These are phyloP conservation scores for Neofusicoccum parvum DNA, from an alignment of 2,329 filamentous ascomycete genomes.

Conservation along the genomic window DNA sequence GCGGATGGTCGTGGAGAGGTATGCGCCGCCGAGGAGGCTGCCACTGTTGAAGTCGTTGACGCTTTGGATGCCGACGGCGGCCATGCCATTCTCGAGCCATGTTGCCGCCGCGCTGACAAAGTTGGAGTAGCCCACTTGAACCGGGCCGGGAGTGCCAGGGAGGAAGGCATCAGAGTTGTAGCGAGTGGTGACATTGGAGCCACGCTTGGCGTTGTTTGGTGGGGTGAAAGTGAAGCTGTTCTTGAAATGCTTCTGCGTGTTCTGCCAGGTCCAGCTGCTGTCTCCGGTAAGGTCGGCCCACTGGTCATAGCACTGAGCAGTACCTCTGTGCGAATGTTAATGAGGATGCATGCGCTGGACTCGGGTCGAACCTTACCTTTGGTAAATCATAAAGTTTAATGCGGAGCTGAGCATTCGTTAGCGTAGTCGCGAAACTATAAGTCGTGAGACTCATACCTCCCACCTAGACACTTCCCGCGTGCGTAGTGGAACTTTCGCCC, in stretches of 20 bases:
- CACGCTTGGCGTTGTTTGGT: constrained; percentile 30
- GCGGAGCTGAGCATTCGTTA: constrained; percentile 25
- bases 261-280: constrained; percentile 33
- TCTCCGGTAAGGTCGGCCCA: constrained; percentile 38
- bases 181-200: constrained; percentile 26
- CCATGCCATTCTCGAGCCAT: constrained; percentile 30
- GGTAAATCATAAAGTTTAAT: constrained; percentile 32
- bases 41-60: constrained; percentile 31
- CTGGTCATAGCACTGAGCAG: constrained; percentile 26
- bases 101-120: constrained; percentile 31
- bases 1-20: constrained; percentile 35
- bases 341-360: no score
- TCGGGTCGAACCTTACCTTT: constrained; percentile 20
- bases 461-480: constrained; percentile 35
- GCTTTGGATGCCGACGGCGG: constrained; percentile 27
- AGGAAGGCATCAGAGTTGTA: constrained; percentile 28
- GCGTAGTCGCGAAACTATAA: constrained; percentile 23
- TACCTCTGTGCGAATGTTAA: constrained; percentile 20
- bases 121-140: constrained; percentile 33
- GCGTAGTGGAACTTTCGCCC: constrained; percentile 30
- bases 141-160: constrained; percentile 25
- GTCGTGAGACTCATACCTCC: constrained; percentile 13
- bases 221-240: constrained; percentile 32
- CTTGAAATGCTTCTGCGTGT: constrained; percentile 34
- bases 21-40: constrained; percentile 27